Percentiles rank a stretch among this genome's conserved stretches.
phyloP scores from a whole-genome alignment of 2,329 filamentous ascomycete species.

The Fonsecaea pugnacius region DNA sequence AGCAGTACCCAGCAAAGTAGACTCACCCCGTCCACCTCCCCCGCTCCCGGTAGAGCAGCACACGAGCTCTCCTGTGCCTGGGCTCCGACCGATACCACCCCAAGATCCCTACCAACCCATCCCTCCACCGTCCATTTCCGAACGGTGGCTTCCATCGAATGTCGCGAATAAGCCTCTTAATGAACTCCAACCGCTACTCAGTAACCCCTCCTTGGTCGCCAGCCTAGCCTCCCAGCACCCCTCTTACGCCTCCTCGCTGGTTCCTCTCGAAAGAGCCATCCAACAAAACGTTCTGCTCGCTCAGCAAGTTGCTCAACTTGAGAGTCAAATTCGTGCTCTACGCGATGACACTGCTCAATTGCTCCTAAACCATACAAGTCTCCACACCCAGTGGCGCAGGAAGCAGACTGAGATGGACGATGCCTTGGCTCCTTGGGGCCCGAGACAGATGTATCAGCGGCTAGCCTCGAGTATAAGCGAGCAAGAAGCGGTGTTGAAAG shows the following conservation, averaged over 20 bases:
- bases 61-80: slow-evolving; percentile 28
- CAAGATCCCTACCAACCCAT: slow-evolving; percentile 37
- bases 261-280: slow-evolving; percentile 67
- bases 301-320: slow-evolving; percentile 46
- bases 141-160: slow-evolving; percentile 32
- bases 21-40: slow-evolving; percentile 35
- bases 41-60: slow-evolving; percentile 46
- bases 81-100: slow-evolving; percentile 32
- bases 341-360: slow-evolving; percentile 77
- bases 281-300: slow-evolving; percentile 74
- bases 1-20: slow-evolving; percentile 45
- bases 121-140: slow-evolving; percentile 30
- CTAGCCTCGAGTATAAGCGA: slow-evolving; percentile 77
- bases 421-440: slow-evolving; percentile 81
- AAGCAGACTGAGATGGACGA: slow-evolving; percentile 89
- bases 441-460: slow-evolving; percentile 81
- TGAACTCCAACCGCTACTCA: slow-evolving; percentile 75
- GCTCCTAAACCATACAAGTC: slow-evolving; percentile 77
- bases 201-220: slow-evolving; percentile 68
- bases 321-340: slow-evolving; percentile 54
- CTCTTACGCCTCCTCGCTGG: slow-evolving; percentile 68
- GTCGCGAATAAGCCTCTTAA: slow-evolving; percentile 33
- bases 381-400: slow-evolving; percentile 89
- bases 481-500: slow-evolving; percentile 78
- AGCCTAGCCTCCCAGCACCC: slow-evolving; percentile 79